Evolutionary conservation across 306 rosid genomes (phyloP), one percentile per base, ranked within the genome.

Genomic region (Pachyrhizus erosus): DNA sequence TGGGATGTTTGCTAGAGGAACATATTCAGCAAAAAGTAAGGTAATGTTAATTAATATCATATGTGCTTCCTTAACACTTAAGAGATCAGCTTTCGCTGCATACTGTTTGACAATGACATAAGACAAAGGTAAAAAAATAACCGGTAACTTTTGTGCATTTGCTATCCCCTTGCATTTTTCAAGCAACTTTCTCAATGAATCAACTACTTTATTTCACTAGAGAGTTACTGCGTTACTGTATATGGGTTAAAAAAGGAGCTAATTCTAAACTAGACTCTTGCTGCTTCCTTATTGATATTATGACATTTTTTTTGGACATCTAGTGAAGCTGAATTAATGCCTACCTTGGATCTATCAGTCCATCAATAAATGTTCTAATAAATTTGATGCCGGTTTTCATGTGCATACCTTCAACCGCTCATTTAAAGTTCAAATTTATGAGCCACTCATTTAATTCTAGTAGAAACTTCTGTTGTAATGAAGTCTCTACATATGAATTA

Each of bases 1-100:
- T 84, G 98, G 98, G 33, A 84, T 96, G 7, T 93, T 96, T 76
- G 99, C 97, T 48, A 94, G 97, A 85, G 98, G 99, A 75, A 74
- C 88, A 78, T 96, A 96, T 71, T 79, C 97, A 33, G 99, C 99
- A 52, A 93, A 74, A 87, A 91, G 91, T 82, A 96, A 93, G 97
- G 99, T 93, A 82, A 75, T 83, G 61, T 54, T 43, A 17, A 20
- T 24, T 2, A 2, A 33, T 55, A 33, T 27, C 8, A 58, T 57
- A 39, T 58, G 65, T 13, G 48, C 57, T 65, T 54, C 34, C 54
- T 81, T 65, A 37, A 58, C 15, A 34, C 51, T 51, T 11, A 70
- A 61, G 34, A n/a, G 15, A 27, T 29, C 10, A 23, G 7, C 29
- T 24, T 70, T 54, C 9, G 15, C 23, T 48, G 70, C 27, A 39